Evolutionary conservation across 2,329 filamentous ascomycete genomes (phyloP).

Genomic region (Phialocephala subalpina): DNA sequence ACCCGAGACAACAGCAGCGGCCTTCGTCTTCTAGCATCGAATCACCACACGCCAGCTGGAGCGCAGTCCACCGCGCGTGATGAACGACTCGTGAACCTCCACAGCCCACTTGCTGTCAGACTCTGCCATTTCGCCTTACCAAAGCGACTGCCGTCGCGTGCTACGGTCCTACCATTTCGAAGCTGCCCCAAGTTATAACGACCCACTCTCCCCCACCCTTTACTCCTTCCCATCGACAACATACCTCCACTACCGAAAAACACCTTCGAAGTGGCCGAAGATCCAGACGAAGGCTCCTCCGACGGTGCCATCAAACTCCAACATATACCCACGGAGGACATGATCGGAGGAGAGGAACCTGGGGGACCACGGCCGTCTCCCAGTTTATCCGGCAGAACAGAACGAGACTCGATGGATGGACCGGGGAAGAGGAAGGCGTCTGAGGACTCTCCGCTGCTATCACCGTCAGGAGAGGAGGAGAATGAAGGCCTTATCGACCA

Average conservation of each 20-base stretch:
- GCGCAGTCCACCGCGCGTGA: not conserved
- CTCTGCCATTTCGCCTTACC: not conserved
- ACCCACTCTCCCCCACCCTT: not conserved
- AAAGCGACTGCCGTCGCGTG: not conserved
- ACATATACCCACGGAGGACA: not conserved
- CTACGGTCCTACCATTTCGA: not conserved
- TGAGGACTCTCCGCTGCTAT: constrained; percentile 59
- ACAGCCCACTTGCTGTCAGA: constrained; percentile 1
- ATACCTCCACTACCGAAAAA: not conserved
- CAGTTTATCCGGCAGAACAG: constrained; percentile 25
- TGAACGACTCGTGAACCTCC: constrained; percentile 11
- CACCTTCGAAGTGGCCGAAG: constrained; percentile 14
- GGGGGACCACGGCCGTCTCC: constrained; percentile 12
- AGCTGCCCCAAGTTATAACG: not conserved
- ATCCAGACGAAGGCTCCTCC: constrained; percentile 4
- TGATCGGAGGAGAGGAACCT: not conserved
- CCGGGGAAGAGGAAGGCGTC: constrained; percentile 43
- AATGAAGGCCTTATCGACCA: constrained; percentile 47
- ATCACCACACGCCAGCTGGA: constrained; percentile 9
- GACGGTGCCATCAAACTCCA: constrained; percentile 9
- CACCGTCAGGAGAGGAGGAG: constrained; percentile 48
- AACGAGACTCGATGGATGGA: constrained; percentile 30
- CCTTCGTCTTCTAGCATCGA: not conserved
- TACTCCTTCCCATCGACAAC: not conserved
- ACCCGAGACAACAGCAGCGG: not conserved